A percentile compares a stretch with the other conserved stretches of the same genome.
phyloP scores from a whole-genome alignment of 1,284 basidiomycete species.

The Sanguinoderma infundibulare region DNA sequence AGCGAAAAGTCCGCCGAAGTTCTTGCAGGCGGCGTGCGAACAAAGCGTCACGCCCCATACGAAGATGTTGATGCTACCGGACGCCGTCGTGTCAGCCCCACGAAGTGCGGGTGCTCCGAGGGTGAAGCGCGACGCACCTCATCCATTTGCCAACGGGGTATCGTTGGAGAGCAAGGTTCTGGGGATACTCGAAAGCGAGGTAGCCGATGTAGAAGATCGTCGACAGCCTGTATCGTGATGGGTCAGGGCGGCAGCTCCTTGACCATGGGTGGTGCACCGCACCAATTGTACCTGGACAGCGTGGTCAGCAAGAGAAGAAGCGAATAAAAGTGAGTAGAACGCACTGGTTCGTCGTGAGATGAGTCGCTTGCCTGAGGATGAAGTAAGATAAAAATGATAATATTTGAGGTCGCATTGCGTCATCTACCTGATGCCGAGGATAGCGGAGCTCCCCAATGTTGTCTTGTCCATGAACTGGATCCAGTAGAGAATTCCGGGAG shows the following conservation, averaged over 20 bases:
- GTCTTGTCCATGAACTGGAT: slow-evolving; percentile 79
- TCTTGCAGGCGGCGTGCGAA: slow-evolving; percentile 72
- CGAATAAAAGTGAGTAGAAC: slow-evolving; percentile 3
- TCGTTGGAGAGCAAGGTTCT: slow-evolving; percentile 75
- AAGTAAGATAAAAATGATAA: not conserved
- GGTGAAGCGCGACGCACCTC: slow-evolving; percentile 46
- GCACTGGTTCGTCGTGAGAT: slow-evolving; percentile 37
- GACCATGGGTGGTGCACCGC: not conserved
- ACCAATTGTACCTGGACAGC: slow-evolving; percentile 35
- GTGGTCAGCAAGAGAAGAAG: not conserved
- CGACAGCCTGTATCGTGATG: slow-evolving; percentile 54
- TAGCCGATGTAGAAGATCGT: slow-evolving; percentile 75
- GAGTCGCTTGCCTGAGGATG: slow-evolving; percentile 37
- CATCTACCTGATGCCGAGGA: slow-evolving; percentile 63
- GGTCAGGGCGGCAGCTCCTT: not conserved
- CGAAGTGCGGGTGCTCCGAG: not conserved
- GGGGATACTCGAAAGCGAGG: slow-evolving; percentile 71
- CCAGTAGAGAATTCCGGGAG: slow-evolving; percentile 57
- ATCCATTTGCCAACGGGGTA: slow-evolving; percentile 86
- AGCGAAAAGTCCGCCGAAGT: slow-evolving; percentile 70
- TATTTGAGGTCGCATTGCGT: not conserved
- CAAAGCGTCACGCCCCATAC: slow-evolving; percentile 68
- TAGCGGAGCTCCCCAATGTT: slow-evolving; percentile 67
- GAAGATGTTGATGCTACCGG: slow-evolving; percentile 64
- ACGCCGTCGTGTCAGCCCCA: not conserved